Evolutionary conservation across 2,329 filamentous ascomycete genomes (phyloP), one percentile per base, ranked within the genome.

Genomic region (Bimuria novae-zelandiae): DNA sequence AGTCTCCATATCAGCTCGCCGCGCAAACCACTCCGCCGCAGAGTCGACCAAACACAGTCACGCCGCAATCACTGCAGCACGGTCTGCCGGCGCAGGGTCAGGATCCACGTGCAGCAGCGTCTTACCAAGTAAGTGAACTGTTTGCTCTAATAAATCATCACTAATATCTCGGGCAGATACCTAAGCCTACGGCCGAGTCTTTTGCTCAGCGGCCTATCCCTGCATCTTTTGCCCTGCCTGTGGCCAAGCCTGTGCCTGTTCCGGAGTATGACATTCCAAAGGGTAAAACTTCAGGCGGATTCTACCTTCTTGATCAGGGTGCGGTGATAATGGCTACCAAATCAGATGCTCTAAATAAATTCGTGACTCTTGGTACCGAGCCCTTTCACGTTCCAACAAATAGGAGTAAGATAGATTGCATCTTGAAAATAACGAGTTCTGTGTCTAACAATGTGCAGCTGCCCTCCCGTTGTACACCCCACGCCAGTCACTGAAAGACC

Each of bases 401-500:
- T 63, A 75, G 76, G 65, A 77, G 76, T 73, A 73, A 72, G 74
- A 61, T 32, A 40, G 29, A 21, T 50, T 52, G 37, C 39, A 27
- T 45, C 16, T 21, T 42, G 37, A 50, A 41, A 37, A 16, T 35
- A n/a, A 1, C 41, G 19, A 29, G 32, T 47, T 32, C n/a, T 52
- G 5, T 41, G 4, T 54, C 66, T 73, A 56, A 69, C 55, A 23
- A 11, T 40, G 17, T 51, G 40, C 61, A 75, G 73, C 75, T 37
- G 70, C 72, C 3, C 58, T 80, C 7, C 77, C 78, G 1, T 54
- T 70, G 14, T 79, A 78, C 51, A 67, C 68, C 2, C 65, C 73
- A 30, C 72, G 79, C 23, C 75, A 75, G 47, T 80, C 79, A 14
- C 68, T 76, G 39, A 79, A 77, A 42, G 78, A 80, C 33, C 59